Evolutionary conservation across 805 yeast species (phyloP).

Genomic region (Diddensiella santjacobensis): DNA sequence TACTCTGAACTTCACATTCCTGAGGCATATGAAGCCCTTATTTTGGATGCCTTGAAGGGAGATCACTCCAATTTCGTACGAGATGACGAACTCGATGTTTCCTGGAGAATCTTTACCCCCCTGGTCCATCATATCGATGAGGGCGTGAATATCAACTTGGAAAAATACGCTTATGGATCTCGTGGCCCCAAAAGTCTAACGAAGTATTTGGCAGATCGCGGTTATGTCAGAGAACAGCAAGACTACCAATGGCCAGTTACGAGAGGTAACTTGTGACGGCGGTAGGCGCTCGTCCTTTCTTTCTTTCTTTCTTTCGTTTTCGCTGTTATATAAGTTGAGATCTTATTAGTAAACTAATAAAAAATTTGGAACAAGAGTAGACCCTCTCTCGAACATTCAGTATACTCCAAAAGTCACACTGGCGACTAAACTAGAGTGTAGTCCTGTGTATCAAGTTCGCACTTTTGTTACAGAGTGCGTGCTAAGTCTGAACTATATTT

Average conservation of each 20-base stretch:
- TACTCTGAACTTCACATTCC: conserved; percentile 91
- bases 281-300: not conserved
- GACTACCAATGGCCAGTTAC: conserved; percentile 83
- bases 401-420: no score
- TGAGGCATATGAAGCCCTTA: conserved; percentile 94
- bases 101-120: conserved; percentile 94
- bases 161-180: conserved; percentile 78
- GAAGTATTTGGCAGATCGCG: conserved; percentile 61
- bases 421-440: no score
- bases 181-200: conserved; percentile 76
- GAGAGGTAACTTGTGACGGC: conserved; percentile 24
- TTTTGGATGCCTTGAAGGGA: conserved; percentile 83
- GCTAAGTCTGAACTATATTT: no score
- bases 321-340: no score
- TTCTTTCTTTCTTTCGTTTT: not conserved
- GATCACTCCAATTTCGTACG: conserved; percentile 97
- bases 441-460: no score
- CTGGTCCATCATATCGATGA: conserved; percentile 76
- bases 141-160: conserved; percentile 54
- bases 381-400: no score
- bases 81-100: conserved; percentile 92
- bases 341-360: not conserved
- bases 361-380: no score
- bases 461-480: no score
- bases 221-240: conserved; percentile 63